Base-by-base conservation (phyloP, 305 asterid genomes). In the Rubia peregrina region DNA sequence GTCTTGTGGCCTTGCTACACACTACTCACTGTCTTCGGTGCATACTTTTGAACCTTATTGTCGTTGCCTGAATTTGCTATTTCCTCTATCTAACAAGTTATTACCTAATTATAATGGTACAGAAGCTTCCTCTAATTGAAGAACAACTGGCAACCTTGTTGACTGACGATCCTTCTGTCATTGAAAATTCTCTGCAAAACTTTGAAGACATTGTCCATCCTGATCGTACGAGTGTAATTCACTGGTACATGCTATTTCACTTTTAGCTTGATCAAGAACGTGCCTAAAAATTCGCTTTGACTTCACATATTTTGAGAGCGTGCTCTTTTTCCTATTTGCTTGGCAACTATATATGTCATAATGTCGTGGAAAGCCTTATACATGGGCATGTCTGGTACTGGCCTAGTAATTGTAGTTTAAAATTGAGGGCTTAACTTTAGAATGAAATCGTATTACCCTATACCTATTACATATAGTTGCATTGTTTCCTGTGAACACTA, bases 1-100 rank as follows among this genome's bases (percentile, higher is more conserved):
- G 64, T 85, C 95, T n/a, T 91, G 97, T 79, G 99, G 99, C 77
- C 97, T 95, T 74, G 98, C 99, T 40, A 89, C 99, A 42, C 98
- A 91, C 84, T 95, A 84, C 78, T 71, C 90, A 42, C 78, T 73
- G 43, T 71, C 68, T 49, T 63, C 77, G 82, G 99, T 91, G 71
- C 53, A 79, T 79, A 67, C 68, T 44, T 41, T 73, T 61, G 53
- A 33, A 63, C 62, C 62, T 78, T 62, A 46, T 30, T 68, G 71
- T 38, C 26, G 61, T 61, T 36, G 53, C 41, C 38, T 48, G 33
- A 38, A 22, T 36, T 76, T 75, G 51, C 71, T 65, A 72, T 73
- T 41, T 62, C 69, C 43, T 46, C 44, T 36, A 21, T 46, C 70
- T 59, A 41, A 61, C 55, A 14, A 55, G 49, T 51, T 22, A 63